These are phyloP conservation scores for Xylaria sp. DNA, from an alignment of 2,329 filamentous ascomycete species.

Conservation along the genomic window DNA sequence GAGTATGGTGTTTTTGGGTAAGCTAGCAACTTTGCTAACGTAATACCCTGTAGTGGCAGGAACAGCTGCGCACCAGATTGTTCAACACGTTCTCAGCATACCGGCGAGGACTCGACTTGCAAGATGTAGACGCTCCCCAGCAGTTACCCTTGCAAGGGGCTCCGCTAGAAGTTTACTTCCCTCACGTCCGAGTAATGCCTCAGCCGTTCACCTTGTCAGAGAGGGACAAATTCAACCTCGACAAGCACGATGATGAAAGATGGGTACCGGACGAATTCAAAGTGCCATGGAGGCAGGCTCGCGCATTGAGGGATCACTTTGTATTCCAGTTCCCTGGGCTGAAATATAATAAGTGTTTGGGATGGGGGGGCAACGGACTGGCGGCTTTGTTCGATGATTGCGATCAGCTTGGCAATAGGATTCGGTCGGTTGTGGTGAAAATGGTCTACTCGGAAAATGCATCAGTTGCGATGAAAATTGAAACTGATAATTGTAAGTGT, in stretches of 20 bases:
- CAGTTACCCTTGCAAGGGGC: background rate
- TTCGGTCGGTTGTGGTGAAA: constrained; percentile 27
- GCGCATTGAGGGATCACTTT: constrained; percentile 9
- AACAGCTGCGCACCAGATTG: background rate
- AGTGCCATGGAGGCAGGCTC: background rate
- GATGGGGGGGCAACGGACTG: constrained; percentile 36
- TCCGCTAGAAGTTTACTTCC: background rate
- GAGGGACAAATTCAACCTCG: background rate
- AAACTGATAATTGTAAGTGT: constrained; percentile 21
- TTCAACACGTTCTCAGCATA: background rate
- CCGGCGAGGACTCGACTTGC: background rate
- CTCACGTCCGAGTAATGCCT: background rate
- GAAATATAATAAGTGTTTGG: constrained; percentile 25
- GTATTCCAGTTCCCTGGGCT: background rate
- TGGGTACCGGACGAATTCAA: background rate
- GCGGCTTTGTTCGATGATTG: constrained; percentile 24
- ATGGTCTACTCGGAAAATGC: background rate
- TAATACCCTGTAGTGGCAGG: background rate
- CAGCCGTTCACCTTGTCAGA: background rate
- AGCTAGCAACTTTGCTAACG: background rate
- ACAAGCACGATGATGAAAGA: background rate
- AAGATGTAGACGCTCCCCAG: background rate
- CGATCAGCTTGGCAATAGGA: background rate
- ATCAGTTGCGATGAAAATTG: background rate
- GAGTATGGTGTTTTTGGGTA: background rate